A percentile compares a stretch with the other conserved stretches of the same genome.
Evolutionary conservation across 768 basidiomycete genomes (phyloP).

Genomic region (Boletellus ananas): DNA sequence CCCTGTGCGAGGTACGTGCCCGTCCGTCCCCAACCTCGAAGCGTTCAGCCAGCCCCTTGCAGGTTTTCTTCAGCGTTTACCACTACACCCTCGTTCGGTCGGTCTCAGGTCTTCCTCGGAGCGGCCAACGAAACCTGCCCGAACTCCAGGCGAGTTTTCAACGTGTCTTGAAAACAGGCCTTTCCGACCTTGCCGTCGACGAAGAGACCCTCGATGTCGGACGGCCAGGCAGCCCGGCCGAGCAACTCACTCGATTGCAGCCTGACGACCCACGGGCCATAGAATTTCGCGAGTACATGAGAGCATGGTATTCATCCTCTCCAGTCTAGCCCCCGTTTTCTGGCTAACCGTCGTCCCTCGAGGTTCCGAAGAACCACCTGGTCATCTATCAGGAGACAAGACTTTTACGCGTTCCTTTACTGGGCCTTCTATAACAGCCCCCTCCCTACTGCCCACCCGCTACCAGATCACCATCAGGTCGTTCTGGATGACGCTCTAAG

Average conservation of each 20-base stretch:
- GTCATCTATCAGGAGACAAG: conserved; percentile 59
- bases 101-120: conserved; percentile 46
- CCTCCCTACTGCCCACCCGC: conserved; percentile 46
- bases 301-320: conserved; percentile 43
- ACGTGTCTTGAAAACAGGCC: conserved; percentile 64
- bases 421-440: conserved; percentile 78
- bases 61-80: conserved; percentile 72
- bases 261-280: conserved; percentile 64
- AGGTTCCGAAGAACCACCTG: conserved; percentile 76
- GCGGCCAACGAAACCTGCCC: conserved; percentile 41
- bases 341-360: conserved; percentile 3
- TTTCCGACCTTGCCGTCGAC: conserved; percentile 53
- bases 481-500: conserved; percentile 59
- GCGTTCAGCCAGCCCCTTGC: not conserved
- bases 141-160: conserved; percentile 59
- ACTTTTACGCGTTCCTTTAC: conserved; percentile 73
- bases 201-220: conserved; percentile 47
- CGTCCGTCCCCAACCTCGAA: not conserved
- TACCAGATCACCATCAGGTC: conserved; percentile 44
- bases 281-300: conserved; percentile 65
- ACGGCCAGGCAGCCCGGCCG: conserved; percentile 59
- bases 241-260: conserved; percentile 54
- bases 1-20: conserved; percentile 55
- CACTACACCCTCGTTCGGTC: conserved; percentile 48
- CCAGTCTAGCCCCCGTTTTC: not conserved